A percentile compares a stretch with the other conserved stretches of the same genome.
phyloP scores from a whole-genome alignment of 2,329 filamentous ascomycete genomes.

The Sclerotinia trifoliorum region DNA sequence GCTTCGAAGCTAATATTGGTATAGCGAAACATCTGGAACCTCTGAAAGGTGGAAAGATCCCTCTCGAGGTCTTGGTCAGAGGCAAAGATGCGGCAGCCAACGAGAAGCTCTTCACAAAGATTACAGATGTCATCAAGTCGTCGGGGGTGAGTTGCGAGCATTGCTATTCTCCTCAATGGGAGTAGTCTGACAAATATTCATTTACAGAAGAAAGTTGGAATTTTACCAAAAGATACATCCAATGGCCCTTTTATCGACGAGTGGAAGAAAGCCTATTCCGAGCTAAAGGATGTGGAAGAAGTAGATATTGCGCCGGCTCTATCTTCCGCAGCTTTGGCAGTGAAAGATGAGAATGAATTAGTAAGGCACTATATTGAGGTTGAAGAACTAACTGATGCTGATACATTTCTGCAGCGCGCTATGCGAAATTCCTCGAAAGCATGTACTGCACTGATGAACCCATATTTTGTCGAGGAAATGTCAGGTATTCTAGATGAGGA shows the following conservation, averaged over 20 bases:
- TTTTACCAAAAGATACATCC: slow-evolving; percentile 79
- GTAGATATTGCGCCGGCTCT: slow-evolving; percentile 82
- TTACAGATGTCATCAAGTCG: slow-evolving; percentile 81
- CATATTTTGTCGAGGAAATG: slow-evolving; percentile 98
- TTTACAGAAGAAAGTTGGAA: slow-evolving; percentile 79
- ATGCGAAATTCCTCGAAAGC: slow-evolving; percentile 94
- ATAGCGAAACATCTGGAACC: slow-evolving; percentile 89
- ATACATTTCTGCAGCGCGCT: slow-evolving; percentile 55
- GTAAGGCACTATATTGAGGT: slow-evolving; percentile 42
- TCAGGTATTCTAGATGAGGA: slow-evolving; percentile 92
- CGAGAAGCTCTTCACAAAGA: slow-evolving; percentile 82
- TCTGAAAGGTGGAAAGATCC: slow-evolving; percentile 87
- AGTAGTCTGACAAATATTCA: slow-evolving; percentile 24
- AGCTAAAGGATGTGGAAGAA: slow-evolving; percentile 82
- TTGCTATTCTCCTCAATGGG: background rate
- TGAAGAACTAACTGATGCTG: slow-evolving; percentile 23
- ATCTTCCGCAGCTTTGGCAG: slow-evolving; percentile 78
- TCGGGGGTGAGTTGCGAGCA: slow-evolving; percentile 66
- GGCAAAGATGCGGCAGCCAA: slow-evolving; percentile 92
- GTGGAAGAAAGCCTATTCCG: slow-evolving; percentile 82
- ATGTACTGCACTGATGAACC: slow-evolving; percentile 90
- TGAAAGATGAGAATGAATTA: slow-evolving; percentile 94
- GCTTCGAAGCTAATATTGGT: slow-evolving; percentile 39
- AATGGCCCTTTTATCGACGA: slow-evolving; percentile 90
- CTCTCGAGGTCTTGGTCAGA: slow-evolving; percentile 86